Evolutionary conservation across 495 filamentous ascomycete genomes (phyloP), one percentile per base, ranked within the genome.

Genomic region (Tuber umbilicatum): DNA sequence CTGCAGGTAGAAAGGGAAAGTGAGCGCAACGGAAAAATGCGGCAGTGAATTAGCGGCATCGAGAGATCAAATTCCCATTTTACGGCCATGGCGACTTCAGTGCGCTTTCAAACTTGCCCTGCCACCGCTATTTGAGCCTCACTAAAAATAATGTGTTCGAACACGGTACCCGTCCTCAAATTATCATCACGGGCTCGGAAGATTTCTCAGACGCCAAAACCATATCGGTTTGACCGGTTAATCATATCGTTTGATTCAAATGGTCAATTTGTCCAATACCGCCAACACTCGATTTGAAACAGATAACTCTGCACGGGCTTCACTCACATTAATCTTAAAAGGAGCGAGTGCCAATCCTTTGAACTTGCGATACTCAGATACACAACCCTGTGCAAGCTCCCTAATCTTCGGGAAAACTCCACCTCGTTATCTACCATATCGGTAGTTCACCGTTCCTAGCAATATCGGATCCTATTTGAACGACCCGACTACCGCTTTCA

Each of bases 71-170:
- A 31, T 64, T 55, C 55, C n/a, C 55, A 17, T 64, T 64, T 64
- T 64, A 64, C n/a, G 55, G 55, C 55, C 55, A 64, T 64, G 55
- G 55, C 55, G n/a, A 17, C 55, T 64, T 17, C 55, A 16, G 55
- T 31, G n/a, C 55, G 55, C 55, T 60, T 60, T 60, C 55, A 60
- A 60, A 60, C 55, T 31, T 60, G 55, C 55, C 50, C 27, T 2
- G 19, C 43, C 16, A 43, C 14, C 42, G 9, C 23, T 55, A 14
- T 31, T 60, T 60, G 55, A 55, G 55, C 55, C 55, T 16, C 55
- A 60, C 55, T 16, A 2, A 14, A 60, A 60, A 31, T 14, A 31
- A 60, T 31, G 12, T 16, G 55, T 31, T 31, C n/a, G 2, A 31
- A 27, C 2, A 64, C 55, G 12, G 55, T 14, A 6, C 55, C 27